Base-by-base conservation (phyloP, 805 yeast genomes). In the Teunomyces aglyptinius region DNA sequence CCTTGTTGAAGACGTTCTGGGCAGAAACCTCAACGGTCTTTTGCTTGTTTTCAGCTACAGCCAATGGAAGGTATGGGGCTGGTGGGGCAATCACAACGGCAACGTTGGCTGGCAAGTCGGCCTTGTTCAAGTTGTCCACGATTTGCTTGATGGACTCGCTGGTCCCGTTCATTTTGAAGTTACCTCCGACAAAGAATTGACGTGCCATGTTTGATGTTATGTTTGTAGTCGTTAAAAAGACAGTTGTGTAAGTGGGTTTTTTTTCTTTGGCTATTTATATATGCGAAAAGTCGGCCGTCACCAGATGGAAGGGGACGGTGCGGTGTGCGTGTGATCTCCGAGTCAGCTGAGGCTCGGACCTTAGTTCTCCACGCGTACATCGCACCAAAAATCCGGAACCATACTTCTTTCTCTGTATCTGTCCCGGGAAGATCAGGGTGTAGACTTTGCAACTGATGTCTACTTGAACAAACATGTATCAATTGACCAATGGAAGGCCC, bases 101-200 rank as follows among this genome's bases (percentile, higher is more conserved):
- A 49, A 87, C 92, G 63, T 84, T 76, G 44, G 79, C 63, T 55
- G 95, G 87, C 58, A 94, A 76, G 43, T 81, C 76, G 56, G 95
- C 86, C 45, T 73, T 67, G 81, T 92, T 92, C 67, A 94, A 81
- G 75, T 83, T 77, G 55, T 83, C 91, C 53, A 92, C 85, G 66
- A 94, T 91, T 59, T 81, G 74, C 70, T 82, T 81, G 71, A 94
- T 87, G 60, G 94, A 86, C 61, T 80, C 81, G 75, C 84, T 85
- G 67, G 96, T 76, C 68, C 99, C 99, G 82, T 94, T 94, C 89
- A 94, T 85, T 76, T 94, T 94, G 83, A 94, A 92, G 90, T 94
- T 94, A 66, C 99, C 99, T 63, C 99, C 99, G 67, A 94, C 96
- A 73, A 94, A 91, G 78, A 92, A 94, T 73, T 79, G 81, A 76